Conservation (phyloP, 768 basidiomycete species). For the Melanogaster broomeanus region DNA sequence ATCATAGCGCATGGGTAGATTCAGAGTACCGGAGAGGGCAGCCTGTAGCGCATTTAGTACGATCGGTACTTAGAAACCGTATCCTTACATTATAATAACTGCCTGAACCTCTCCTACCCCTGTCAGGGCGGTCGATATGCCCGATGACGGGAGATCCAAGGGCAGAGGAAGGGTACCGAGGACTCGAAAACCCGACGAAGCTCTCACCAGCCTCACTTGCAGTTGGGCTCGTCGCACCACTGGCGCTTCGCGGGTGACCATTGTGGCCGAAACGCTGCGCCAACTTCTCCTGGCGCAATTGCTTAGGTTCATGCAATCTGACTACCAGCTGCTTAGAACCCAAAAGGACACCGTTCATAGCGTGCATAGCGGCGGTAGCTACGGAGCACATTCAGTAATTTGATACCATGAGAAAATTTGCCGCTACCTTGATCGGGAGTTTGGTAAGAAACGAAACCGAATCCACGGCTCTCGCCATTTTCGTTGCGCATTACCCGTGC, state of each 20-base stretch:
- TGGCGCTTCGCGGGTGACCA: slow-evolving; percentile 76
- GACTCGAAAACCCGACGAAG: slow-evolving; percentile 73
- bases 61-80: not conserved
- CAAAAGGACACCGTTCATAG: slow-evolving; percentile 76
- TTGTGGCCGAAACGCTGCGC: slow-evolving; percentile 81
- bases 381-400: slow-evolving; percentile 7
- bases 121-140: slow-evolving; percentile 58
- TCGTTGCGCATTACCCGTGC: slow-evolving; percentile 94
- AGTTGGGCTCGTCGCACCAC: slow-evolving; percentile 85
- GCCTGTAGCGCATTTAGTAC: slow-evolving; percentile 48
- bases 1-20: slow-evolving; percentile 85
- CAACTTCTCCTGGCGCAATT: slow-evolving; percentile 86
- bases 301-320: slow-evolving; percentile 88
- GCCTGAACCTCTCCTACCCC: slow-evolving; percentile 76
- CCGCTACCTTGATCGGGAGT: slow-evolving; percentile 74
- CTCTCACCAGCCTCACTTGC: slow-evolving; percentile 81
- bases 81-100: slow-evolving; percentile 79
- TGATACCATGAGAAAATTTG: not conserved
- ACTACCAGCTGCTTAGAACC: slow-evolving; percentile 83
- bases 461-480: slow-evolving; percentile 76
- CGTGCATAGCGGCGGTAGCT: slow-evolving; percentile 75
- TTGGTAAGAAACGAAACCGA: slow-evolving; percentile 90
- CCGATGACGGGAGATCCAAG: slow-evolving; percentile 59
- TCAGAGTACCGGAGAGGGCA: slow-evolving; percentile 76
- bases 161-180: slow-evolving; percentile 51